Conservation (phyloP, 1,284 basidiomycete species). For the Ustilago loliicola region DNA sequence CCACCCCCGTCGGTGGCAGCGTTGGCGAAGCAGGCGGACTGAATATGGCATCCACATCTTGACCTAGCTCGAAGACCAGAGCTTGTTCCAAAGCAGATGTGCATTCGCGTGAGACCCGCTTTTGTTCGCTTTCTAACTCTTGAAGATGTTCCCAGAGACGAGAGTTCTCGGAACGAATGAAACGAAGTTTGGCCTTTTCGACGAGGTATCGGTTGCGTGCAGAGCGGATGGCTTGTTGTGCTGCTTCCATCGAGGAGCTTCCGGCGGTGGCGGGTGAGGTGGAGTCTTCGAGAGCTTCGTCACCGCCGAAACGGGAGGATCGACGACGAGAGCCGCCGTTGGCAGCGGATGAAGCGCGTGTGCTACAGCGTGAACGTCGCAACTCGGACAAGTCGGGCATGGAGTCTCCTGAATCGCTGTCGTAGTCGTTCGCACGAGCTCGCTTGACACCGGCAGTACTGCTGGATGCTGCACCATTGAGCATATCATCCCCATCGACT, state of each 20-base stretch:
- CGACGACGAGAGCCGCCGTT: constrained; percentile 26
- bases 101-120: constrained; percentile 24
- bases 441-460: constrained; percentile 22
- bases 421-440: constrained; percentile 33
- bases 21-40: constrained; percentile 50
- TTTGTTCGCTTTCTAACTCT: constrained; percentile 33
- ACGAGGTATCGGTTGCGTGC: constrained; percentile 58
- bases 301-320: constrained; percentile 29
- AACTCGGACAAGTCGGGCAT: constrained; percentile 27
- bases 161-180: constrained; percentile 43
- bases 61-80: constrained; percentile 43
- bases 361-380: constrained; percentile 14
- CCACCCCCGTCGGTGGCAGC: background rate
- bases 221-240: constrained; percentile 24
- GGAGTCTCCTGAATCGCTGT: constrained; percentile 43
- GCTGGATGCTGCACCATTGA: constrained; percentile 7
- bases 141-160: constrained; percentile 35
- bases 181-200: constrained; percentile 64
- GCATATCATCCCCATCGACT: constrained; percentile 2
- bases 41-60: constrained; percentile 62
- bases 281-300: constrained; percentile 1
- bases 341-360: constrained; percentile 17
- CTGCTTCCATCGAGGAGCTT: constrained; percentile 28
- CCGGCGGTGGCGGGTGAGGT: background rate
- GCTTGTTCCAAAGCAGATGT: constrained; percentile 51